Percentiles rank a stretch among this genome's conserved stretches.
Evolutionary conservation across 352 stramenopile species (phyloP).

Genomic region (Pythium graminicola): DNA sequence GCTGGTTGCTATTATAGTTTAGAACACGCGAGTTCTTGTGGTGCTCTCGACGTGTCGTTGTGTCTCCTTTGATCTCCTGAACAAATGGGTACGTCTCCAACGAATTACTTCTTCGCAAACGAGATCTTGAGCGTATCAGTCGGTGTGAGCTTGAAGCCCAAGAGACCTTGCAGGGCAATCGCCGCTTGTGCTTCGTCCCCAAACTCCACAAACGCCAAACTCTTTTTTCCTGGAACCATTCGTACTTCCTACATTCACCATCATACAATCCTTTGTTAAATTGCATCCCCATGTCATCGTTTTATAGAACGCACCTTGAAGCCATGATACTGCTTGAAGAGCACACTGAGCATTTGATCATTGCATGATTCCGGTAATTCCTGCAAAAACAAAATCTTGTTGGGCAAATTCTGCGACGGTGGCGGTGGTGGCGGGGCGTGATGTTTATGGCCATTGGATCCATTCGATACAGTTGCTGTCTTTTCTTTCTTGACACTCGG

Average conservation of each 20-base stretch:
- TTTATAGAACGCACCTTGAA: constrained; percentile 71
- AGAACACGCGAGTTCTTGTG: constrained; percentile 7
- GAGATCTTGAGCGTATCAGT: constrained; percentile 77
- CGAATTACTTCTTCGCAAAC: constrained; percentile 79
- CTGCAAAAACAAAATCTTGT: constrained; percentile 93
- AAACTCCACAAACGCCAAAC: constrained; percentile 97
- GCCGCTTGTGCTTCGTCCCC: constrained; percentile 74
- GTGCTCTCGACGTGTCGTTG: neutral
- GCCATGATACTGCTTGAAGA: constrained; percentile 97
- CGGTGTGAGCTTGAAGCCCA: constrained; percentile 79
- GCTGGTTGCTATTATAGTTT: constrained; percentile 17
- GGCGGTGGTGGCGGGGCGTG: constrained; percentile 32
- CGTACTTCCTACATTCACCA: constrained; percentile 76
- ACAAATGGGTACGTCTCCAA: neutral
- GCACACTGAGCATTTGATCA: constrained; percentile 93
- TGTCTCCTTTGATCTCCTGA: neutral
- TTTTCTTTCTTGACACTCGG: constrained; percentile 26
- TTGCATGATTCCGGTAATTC: constrained; percentile 93
- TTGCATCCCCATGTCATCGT: neutral
- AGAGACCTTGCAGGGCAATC: constrained; percentile 74
- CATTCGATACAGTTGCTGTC: constrained; percentile 26
- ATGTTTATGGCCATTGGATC: constrained; percentile 15
- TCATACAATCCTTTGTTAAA: constrained; percentile 1
- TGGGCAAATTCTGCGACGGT: constrained; percentile 55
- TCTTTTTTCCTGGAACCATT: constrained; percentile 90